A percentile compares a stretch with the other conserved stretches of the same genome.
These are phyloP conservation scores for Acacia concinna DNA, from an alignment of 331 rosid species.

Conservation along the genomic window DNA sequence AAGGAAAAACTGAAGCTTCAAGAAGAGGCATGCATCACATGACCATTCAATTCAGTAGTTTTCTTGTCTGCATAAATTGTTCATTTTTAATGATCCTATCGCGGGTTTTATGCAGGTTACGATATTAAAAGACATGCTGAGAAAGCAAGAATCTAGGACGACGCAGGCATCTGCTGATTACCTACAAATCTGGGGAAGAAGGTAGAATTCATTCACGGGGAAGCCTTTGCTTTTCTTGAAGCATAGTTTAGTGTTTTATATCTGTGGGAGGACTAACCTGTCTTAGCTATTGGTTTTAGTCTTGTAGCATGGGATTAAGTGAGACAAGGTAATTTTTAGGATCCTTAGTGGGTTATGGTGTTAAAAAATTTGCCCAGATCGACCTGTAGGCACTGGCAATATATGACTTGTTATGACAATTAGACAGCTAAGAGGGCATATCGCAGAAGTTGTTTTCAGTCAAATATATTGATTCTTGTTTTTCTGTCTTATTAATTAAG, in stretches of 20 bases:
- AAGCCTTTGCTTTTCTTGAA: neutral
- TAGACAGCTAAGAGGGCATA: neutral
- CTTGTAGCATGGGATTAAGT: neutral
- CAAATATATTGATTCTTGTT: neutral
- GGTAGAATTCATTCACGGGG: neutral
- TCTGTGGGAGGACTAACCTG: neutral
- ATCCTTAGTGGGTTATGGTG: neutral
- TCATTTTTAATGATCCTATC: neutral
- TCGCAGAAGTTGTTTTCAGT: neutral
- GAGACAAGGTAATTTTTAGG: neutral
- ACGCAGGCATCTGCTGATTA: neutral
- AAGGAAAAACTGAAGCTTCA: conserved; percentile 69
- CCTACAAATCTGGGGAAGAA: neutral
- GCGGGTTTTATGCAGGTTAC: neutral
- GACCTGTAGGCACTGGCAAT: neutral
- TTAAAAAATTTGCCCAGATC: neutral
- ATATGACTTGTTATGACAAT: neutral
- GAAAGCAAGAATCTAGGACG: neutral
- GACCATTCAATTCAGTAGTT: neutral
- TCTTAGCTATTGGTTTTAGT: neutral
- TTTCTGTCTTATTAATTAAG: neutral
- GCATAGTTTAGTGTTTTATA: neutral
- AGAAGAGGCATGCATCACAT: conserved; percentile 52
- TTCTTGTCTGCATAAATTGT: neutral
- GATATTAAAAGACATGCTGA: neutral